These are phyloP conservation scores for Pseudonectria foliicola DNA, from an alignment of 2,329 filamentous ascomycete species.

Conservation along the genomic window DNA sequence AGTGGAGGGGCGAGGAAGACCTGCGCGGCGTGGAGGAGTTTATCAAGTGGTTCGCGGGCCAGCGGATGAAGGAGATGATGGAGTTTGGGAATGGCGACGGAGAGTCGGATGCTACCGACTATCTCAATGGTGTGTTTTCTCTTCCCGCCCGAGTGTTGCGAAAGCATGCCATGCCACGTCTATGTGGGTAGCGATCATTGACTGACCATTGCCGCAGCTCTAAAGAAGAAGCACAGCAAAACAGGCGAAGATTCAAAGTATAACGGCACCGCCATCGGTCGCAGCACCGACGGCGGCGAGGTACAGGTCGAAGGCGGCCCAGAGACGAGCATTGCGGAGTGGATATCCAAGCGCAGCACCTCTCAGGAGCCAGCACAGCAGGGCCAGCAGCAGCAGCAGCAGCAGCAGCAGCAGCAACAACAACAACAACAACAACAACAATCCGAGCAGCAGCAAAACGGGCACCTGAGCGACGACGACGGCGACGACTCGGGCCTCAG, in stretches of 20 bases:
- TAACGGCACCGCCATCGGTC: conserved; percentile 75
- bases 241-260: conserved; percentile 82
- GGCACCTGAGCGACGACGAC: conserved; percentile 20
- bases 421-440: too few species aligned
- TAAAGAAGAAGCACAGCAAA: conserved; percentile 92
- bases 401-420: conserved; percentile 8
- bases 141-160: conserved; percentile 1
- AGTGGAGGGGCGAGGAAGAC: conserved; percentile 67
- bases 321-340: conserved; percentile 29
- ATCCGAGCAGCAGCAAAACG: conserved; percentile 16
- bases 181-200: conserved; percentile 23
- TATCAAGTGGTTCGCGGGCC: conserved; percentile 68
- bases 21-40: conserved; percentile 71
- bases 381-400: conserved; percentile 4
- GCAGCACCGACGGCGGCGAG: conserved; percentile 60
- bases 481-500: conserved; percentile 48
- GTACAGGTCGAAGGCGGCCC: conserved; percentile 71
- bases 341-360: conserved; percentile 26
- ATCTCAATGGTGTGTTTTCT: conserved; percentile 52
- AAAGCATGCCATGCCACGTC: conserved; percentile 1
- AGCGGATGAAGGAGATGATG: conserved; percentile 70
- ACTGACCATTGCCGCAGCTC: conserved; percentile 36
- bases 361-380: conserved; percentile 5
- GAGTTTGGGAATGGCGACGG: conserved; percentile 70
- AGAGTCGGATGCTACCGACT: conserved; percentile 59